phyloP scores from a whole-genome alignment of 2,329 filamentous ascomycete species.

The Davidsoniella australis region DNA sequence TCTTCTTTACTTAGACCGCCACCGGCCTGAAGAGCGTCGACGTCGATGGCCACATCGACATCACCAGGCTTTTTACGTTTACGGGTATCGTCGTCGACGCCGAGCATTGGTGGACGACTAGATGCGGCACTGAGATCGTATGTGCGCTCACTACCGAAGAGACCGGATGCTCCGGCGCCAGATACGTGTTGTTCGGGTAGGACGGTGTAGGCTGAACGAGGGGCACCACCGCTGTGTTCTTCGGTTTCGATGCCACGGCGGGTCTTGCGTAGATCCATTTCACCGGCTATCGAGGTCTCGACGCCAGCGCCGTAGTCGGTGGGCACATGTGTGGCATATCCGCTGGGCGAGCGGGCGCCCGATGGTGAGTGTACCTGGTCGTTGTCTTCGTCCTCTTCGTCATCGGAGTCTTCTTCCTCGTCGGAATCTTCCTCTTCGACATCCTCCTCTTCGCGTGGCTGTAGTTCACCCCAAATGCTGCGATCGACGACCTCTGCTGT shows the following conservation, averaged over 20 bases:
- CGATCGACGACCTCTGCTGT: conserved; percentile 69
- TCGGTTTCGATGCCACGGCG: conserved; percentile 77
- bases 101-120: conserved; percentile 43
- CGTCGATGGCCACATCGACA: conserved; percentile 80
- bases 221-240: conserved; percentile 45
- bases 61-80: conserved; percentile 95
- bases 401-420: conserved; percentile 51
- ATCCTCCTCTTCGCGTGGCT: conserved; percentile 59
- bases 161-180: conserved; percentile 41
- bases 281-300: conserved; percentile 61
- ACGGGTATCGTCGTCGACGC: conserved; percentile 56
- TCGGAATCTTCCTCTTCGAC: conserved; percentile 60
- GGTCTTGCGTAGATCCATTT: conserved; percentile 77
- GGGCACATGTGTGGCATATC: conserved; percentile 62
- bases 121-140: conserved; percentile 58
- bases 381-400: conserved; percentile 42
- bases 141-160: conserved; percentile 87
- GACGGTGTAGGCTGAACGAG: conserved; percentile 72
- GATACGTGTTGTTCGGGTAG: conserved; percentile 45
- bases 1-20: conserved; percentile 77
- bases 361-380: conserved; percentile 46
- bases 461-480: conserved; percentile 80
- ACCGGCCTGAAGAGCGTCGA: conserved; percentile 57
- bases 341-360: conserved; percentile 65
- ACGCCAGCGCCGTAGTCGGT: conserved; percentile 55